Base-by-base conservation (phyloP, 129 eudicot genomes). In the Helianthus annuus region DNA sequence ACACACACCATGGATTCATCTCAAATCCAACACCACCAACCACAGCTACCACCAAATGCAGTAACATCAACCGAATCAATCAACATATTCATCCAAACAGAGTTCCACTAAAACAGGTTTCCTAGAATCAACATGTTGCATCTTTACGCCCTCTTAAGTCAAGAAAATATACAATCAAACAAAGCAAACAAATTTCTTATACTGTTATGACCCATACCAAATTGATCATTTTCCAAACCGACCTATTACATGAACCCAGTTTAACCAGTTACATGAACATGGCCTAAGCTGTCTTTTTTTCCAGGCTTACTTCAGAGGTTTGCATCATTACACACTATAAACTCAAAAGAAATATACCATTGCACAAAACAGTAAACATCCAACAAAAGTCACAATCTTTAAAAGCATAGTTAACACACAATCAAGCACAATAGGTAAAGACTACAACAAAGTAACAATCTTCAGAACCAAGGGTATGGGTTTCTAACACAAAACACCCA, bases 71-170 rank as follows among this genome's bases (percentile, higher is more conserved):
- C 72, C 7, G 74, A 77, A 58, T 27, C 49, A 4, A 72, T 78
- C 62, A 72, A 78, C 60, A 74, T 40, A 27, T 80, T 85, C 9
- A 60, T 88, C 19, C 54, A 77, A 64, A 77, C 4, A 32, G 2
- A 32, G 9, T 5, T 6, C 49, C 62, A 16, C 67, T 72, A 82
- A 22, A 76, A 40, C 76, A 13, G 14, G 29, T 54, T 71, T 87
- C 66, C 70, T 87, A 12, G 90, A 87, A 52, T 82, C 89, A 40
- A 80, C 82, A 40, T 8, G 45, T 5, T 40, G 45, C 45, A 40
- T 40, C 45, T 40, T 40, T 40, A 40, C 45, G 45, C 45, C 45
- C 45, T 40, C 7, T 40, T 40, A 40, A 40, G 9, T 40, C 45
- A 40, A 40, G 8, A 40, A 40, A 40, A 5, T 6, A 40, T 40